Base-by-base conservation (phyloP, 2,329 filamentous ascomycete species). In the Graphium sp. region DNA sequence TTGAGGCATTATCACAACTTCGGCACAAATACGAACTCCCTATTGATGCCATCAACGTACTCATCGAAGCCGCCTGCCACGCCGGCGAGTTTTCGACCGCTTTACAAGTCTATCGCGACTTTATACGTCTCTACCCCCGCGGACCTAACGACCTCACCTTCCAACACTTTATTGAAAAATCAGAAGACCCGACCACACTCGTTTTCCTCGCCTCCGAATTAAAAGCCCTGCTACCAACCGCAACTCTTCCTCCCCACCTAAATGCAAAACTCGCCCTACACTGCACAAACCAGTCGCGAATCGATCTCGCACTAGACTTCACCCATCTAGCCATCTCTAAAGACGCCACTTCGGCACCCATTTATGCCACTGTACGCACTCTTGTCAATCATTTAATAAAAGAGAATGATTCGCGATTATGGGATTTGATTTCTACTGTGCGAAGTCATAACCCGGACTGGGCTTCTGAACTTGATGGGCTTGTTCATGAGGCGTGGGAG, bases 1-100 rank as follows among this genome's bases (percentile, higher is more conserved):
- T 78, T 42, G 40, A 47, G 3, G 53, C 62, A 2, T 58, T 92
- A 9, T 56, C 66, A 27, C 45, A 56, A 1, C 52, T 84, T 31
- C 37, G 41, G n/a, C 26, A 39, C 29, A 34, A 45, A 8, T 35
- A 46, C 11, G 39, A 52, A 5, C 46, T 52, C 5, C 57, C 60
- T 12, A 45, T 60, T 13, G 44, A 45, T 8, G 43, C 43, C 4
- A 39, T 52, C 6, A 41, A 40, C 18, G 51, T 48, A 2, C 38
- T 53, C 4, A 27, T 57, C 11, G 52, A 56, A 26, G 49, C 43
- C 14, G 30, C 34, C 12, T 34, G 36, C 12, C 32, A 33, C 7
- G 27, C 33, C 4, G 26, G 28, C 6, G 38, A 38, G 7, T 33
- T 28, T 4, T 19, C 14, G 7, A 29, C 33, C 13, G 35, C 34